Base-by-base conservation (phyloP, 2,329 filamentous ascomycete genomes). In the Cladosporium austrohemisphaericum region DNA sequence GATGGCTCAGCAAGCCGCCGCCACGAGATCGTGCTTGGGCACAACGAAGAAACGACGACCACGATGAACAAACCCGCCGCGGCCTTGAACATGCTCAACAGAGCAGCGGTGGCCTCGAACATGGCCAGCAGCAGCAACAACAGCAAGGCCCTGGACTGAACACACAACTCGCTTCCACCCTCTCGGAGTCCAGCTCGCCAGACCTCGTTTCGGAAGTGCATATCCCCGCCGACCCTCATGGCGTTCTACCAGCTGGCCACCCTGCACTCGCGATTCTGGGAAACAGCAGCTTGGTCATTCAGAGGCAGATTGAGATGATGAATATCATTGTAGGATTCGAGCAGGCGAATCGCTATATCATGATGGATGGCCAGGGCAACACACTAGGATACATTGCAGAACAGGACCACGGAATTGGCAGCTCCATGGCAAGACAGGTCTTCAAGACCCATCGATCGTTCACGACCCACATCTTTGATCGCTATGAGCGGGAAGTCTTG, bases 291-390 rank as follows among this genome's bases (percentile, higher is more conserved):
- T 69, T 85, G 36, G 76, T 85, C 5, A 73, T 85, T 8, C 80
- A 83, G 56, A 70, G 81, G 25, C 80, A 84, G 58, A 60, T 85
- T 22, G 81, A 84, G 60, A 75, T 84, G 69, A 81, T 83, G 77
- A 84, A 84, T 63, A 71, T 84, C 8, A 72, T 85, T 59, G 67
- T 83, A 63, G 81, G 81, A 1, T 84, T 84, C 55, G 81, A 85
- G 64, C 81, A 85, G 62, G 80, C 81, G 10, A 84, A 84, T 59
- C 75, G 75, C 62, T 85, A 85, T 60, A 74, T 82, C 11, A 82
- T 85, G 41, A 77, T 84, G 73, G 78, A 84, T 65, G 79, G 79
- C 2, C 71, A 77, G 46, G 81, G 81, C 5, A 77, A 79, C 51
- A 81, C 82, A 54, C 72, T 84, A 35, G 81, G 81, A 10, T 84